Percentiles rank a stretch among this genome's conserved stretches.
phyloP scores from a whole-genome alignment of 2,329 filamentous ascomycete genomes.

The Juglanconis sp. region DNA sequence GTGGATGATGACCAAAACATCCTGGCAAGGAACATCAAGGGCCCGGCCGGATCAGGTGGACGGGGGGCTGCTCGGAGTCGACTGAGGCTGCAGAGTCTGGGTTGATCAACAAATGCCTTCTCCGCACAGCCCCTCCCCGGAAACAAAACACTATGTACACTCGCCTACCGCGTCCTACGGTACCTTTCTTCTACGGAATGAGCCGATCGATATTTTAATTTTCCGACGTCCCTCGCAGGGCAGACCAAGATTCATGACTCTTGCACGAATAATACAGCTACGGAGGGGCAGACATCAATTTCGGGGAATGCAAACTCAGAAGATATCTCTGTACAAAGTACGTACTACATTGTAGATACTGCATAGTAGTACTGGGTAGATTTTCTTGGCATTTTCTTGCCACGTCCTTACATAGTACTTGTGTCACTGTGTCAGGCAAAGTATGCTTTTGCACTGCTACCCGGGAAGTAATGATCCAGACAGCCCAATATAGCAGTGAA shows the following conservation, averaged over 20 bases:
- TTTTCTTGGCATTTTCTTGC: no score
- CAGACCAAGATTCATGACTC: not conserved
- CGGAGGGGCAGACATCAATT: not conserved
- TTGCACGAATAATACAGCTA: not conserved
- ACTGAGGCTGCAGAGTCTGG: not conserved
- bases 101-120: not conserved
- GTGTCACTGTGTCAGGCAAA: no score
- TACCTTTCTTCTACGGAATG: not conserved
- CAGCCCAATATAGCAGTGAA: no score
- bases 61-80: not conserved
- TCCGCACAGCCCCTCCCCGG: not conserved
- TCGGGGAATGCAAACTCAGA: not conserved
- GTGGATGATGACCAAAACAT: not conserved
- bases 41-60: not conserved
- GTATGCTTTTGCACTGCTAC: no score
- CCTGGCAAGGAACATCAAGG: not conserved
- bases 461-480: no score
- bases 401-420: no score
- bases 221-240: not conserved
- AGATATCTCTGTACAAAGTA: no score
- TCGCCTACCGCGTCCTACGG: no score
- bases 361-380: no score
- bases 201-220: constrained; percentile 8
- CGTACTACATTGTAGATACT: not conserved
- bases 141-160: no score